These are phyloP conservation scores for Cadophora sp. DNA, from an alignment of 2,329 filamentous ascomycete species.

Conservation along the genomic window DNA sequence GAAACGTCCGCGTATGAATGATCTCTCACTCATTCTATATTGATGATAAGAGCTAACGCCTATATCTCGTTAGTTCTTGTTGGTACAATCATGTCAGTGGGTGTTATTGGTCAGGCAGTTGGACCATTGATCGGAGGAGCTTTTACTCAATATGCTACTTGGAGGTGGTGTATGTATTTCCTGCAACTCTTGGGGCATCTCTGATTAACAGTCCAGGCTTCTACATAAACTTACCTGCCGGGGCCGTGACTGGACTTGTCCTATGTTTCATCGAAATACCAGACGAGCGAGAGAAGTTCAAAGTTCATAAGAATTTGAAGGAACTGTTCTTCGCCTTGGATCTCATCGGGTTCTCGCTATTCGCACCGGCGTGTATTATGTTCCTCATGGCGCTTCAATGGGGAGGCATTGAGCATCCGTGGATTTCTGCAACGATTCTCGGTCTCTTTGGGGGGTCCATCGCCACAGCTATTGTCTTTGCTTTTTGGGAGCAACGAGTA, in stretches of 20 bases:
- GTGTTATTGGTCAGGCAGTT: not conserved
- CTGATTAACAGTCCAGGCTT: not conserved
- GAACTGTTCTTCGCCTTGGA: slow-evolving; percentile 38
- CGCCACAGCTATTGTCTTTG: slow-evolving; percentile 35
- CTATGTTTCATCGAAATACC: slow-evolving; percentile 4
- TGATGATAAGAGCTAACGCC: not conserved
- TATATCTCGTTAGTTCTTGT: not conserved
- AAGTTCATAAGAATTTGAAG: not conserved
- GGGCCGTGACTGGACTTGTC: not conserved
- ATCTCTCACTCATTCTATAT: not conserved
- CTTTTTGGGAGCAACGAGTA: slow-evolving; percentile 34
- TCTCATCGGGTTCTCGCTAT: slow-evolving; percentile 43
- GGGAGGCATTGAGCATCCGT: slow-evolving; percentile 43
- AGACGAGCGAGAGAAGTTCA: not conserved
- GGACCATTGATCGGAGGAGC: slow-evolving; percentile 8
- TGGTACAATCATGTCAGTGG: not conserved
- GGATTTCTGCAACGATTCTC: slow-evolving; percentile 39
- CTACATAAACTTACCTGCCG: slow-evolving; percentile 7
- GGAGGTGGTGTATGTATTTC: slow-evolving; percentile 13
- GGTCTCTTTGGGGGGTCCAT: slow-evolving; percentile 38
- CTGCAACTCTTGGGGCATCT: not conserved
- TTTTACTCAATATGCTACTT: slow-evolving; percentile 5
- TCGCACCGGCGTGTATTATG: slow-evolving; percentile 44
- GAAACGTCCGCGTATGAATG: slow-evolving; percentile 25
- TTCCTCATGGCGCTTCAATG: slow-evolving; percentile 46